Evolutionary conservation across 371 early-diverging fungal species (phyloP), one percentile per base, ranked within the genome.

Genomic region (Syncephalis plumigaleata): DNA sequence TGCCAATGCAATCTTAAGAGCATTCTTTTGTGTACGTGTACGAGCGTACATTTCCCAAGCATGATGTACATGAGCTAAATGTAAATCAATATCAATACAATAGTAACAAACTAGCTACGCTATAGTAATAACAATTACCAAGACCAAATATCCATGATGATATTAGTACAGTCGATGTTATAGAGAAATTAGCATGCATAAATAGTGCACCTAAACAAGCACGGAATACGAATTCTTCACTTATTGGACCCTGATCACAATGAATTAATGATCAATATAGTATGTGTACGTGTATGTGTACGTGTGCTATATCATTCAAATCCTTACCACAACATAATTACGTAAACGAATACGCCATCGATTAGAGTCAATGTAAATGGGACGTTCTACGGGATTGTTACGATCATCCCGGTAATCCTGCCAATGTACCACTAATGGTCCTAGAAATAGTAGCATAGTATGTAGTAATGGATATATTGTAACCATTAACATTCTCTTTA

Each of bases 141-240:
- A 63, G n/a, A 1, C 70, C 70, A 52, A 70, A 70, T 24, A 56
- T 47, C 23, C 64, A 37, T 1, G 70, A 67, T 11, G 51, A 25
- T 1, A 16, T 5, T 36, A 57, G 47, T 2, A 67, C 53, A 17
- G 36, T 55, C 21, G 36, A 9, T 37, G 37, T n/a, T 9, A 7
- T 9, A 2, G 50, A 27, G 37, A 48, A 40, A 1, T 56, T 52
- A 9, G 59, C 53, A 15, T 27, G 42, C 13, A 43, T 22, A 15
- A 49, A 40, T 8, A 63, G 45, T 22, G 61, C 55, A 0, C 58
- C 39, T 58, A 69, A 64, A 48, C 57, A 64, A 5, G 53, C 52
- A 9, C 70, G 56, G 44, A 69, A 69, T 18, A 64, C 52, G 23
- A 65, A 38, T 42, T 69, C 70, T 48, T 69, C 70, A 39, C 56